Evolutionary conservation across 352 stramenopile genomes (phyloP).

Genomic region (Globisporangium parvum): DNA sequence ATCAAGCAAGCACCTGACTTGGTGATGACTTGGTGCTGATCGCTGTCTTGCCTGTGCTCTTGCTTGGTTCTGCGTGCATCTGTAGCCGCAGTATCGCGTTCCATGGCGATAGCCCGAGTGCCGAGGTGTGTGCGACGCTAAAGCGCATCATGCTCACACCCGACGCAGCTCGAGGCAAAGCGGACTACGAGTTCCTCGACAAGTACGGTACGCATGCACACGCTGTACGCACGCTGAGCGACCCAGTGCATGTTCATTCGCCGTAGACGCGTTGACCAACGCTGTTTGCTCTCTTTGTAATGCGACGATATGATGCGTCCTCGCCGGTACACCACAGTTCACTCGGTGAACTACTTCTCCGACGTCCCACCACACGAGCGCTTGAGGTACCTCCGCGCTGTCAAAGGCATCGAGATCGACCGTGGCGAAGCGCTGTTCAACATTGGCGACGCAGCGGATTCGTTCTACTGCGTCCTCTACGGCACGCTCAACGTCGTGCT

Average conservation of each 20-base stretch:
- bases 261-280: too few relatives aligned
- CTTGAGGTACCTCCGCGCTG: conserved; percentile 50
- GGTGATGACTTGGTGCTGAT: too few relatives aligned
- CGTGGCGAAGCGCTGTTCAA: conserved; percentile 61
- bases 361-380: conserved; percentile 48
- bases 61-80: neutral
- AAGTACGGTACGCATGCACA: conserved; percentile 32
- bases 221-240: too few relatives aligned
- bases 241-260: neutral
- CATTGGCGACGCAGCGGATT: conserved; percentile 60
- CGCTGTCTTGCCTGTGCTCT: too few relatives aligned
- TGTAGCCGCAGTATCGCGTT: conserved; percentile 5
- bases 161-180: conserved; percentile 28
- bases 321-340: conserved; percentile 21
- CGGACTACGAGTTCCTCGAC: conserved; percentile 68
- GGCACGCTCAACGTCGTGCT: conserved; percentile 68
- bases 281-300: too few relatives aligned
- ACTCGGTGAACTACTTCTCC: conserved; percentile 58
- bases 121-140: conserved; percentile 36
- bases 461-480: conserved; percentile 77
- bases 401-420: conserved; percentile 59
- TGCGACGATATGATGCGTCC: too few relatives aligned
- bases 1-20: too few relatives aligned
- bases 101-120: conserved; percentile 23
- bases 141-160: conserved; percentile 40